Evolutionary conservation across 306 rosid genomes (phyloP).

Genomic region (Quillaja saponaria): DNA sequence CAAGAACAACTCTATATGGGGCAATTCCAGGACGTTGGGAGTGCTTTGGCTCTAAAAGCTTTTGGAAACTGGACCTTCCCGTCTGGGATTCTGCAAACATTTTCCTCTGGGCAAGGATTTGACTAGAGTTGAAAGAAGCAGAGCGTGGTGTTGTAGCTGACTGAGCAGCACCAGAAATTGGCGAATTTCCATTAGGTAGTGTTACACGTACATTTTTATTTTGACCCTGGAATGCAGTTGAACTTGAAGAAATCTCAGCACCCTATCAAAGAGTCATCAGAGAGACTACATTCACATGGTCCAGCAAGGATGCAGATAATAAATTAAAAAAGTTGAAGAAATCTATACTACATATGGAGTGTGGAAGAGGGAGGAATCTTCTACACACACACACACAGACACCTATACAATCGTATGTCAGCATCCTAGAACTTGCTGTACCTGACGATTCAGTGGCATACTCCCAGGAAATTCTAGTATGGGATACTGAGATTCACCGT

Average conservation of each 20-base stretch:
- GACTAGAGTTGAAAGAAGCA: constrained; percentile 53
- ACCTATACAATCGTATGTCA: constrained; percentile 2
- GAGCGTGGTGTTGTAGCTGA: constrained; percentile 36
- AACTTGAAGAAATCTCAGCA: constrained; percentile 41
- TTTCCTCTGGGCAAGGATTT: constrained; percentile 60
- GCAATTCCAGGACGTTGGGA: constrained; percentile 72
- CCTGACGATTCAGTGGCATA: constrained; percentile 54
- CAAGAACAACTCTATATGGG: constrained; percentile 86
- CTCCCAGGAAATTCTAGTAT: constrained; percentile 60
- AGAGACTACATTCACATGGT: too few relatives aligned
- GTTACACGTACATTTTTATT: constrained; percentile 29
- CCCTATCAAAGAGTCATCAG: constrained; percentile 39
- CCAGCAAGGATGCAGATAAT: background rate
- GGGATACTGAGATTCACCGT: constrained; percentile 71
- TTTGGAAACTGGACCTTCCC: constrained; percentile 81
- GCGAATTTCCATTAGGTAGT: constrained; percentile 38
- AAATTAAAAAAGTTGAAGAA: constrained; percentile 22
- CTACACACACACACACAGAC: too few relatives aligned
- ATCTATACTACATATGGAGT: background rate
- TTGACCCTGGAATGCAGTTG: constrained; percentile 31
- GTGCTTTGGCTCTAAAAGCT: constrained; percentile 84
- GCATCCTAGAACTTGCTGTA: constrained; percentile 35
- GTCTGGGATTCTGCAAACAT: constrained; percentile 56
- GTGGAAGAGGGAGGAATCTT: background rate
- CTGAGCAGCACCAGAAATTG: constrained; percentile 37